Evolutionary conservation across 2,329 filamentous ascomycete genomes (phyloP).

Genomic region (Phialemoniopsis sp.): DNA sequence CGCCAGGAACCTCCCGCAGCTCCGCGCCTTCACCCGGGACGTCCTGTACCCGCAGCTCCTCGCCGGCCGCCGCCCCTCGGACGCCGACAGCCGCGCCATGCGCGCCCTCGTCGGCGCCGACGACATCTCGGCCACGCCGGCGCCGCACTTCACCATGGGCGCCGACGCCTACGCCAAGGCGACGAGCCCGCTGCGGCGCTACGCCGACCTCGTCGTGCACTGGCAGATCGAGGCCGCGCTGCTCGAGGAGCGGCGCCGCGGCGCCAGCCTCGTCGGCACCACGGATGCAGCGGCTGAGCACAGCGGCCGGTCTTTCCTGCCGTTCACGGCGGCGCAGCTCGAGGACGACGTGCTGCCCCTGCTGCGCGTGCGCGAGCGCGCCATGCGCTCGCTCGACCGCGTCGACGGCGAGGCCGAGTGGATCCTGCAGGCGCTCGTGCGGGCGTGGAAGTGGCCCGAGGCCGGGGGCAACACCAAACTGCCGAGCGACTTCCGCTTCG

Average conservation of each 20-base stretch:
- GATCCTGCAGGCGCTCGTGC: conserved; percentile 56
- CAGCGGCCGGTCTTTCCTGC: conserved; percentile 27
- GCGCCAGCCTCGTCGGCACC: conserved; percentile 23
- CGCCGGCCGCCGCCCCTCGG: conserved; percentile 23
- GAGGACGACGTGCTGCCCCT: conserved; percentile 40
- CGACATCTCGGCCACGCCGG: conserved; percentile 47
- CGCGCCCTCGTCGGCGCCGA: conserved; percentile 42
- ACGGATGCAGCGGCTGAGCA: background rate
- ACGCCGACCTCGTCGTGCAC: conserved; percentile 57
- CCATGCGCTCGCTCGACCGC: conserved; percentile 37
- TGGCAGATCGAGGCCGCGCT: conserved; percentile 63
- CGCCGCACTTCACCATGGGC: conserved; percentile 54
- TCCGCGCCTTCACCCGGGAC: conserved; percentile 30
- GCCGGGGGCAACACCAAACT: conserved; percentile 21
- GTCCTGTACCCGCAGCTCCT: conserved; percentile 32
- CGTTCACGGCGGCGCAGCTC: conserved; percentile 37
- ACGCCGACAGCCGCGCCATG: conserved; percentile 22
- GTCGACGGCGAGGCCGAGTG: conserved; percentile 42
- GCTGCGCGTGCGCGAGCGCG: conserved; percentile 48
- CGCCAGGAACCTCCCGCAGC: conserved; percentile 24
- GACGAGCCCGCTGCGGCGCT: conserved; percentile 64
- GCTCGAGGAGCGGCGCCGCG: conserved; percentile 32
- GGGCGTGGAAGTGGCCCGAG: conserved; percentile 54
- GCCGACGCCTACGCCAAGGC: conserved; percentile 58
- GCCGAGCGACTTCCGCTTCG: conserved; percentile 45